Base-by-base conservation (phyloP, 345 rosid genomes). In the Lumnitzera racemosa region DNA sequence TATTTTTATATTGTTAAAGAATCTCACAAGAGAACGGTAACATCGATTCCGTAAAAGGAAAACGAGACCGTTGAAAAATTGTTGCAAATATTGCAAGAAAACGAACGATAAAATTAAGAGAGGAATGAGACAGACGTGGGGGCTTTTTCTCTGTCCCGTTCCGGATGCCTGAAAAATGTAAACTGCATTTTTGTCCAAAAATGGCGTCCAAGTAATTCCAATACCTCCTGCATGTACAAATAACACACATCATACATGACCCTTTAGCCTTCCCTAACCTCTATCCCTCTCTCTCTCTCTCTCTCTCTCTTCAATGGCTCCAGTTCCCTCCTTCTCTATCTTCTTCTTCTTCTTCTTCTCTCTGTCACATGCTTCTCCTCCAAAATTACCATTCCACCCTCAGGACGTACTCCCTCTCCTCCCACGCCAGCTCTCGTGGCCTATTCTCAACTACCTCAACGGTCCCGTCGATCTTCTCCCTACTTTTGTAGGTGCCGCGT, bases 341-440 rank as follows among this genome's bases (percentile, higher is more conserved):
- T 13, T 0, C 0, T 13, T 29, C 0, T 5, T 6, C 36, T 9
- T 51, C 12, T 27, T 64, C 46, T 11, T 64, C 48, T 25, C 41
- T 59, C 49, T 71, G 56, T 12, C 51, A 27, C 58, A 61, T 23
- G 49, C 62, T 20, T 54, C 64, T n/a, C 69, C 74, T 12, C 46
- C 65, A 16, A 75, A 62, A 58, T 36, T 72, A 60, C 95, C 88
- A 7, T 84, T 92, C 67, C 91, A 80, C 74, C 84, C 91, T 10
- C 75, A 67, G 46, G 99, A 94, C 63, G 56, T 80, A 36, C 83
- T 94, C 24, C 97, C 97, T 24, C 56, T 86, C 48, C 63, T 94
- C 56, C 96, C 99, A 0, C 68, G 83, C 57, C 84, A 84, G 59
- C 72, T 86, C 31, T 80, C 97, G 0, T 86, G 99, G 96, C 95